Conservation (phyloP, 352 stramenopile genomes). For the Blastocystis hominis region DNA sequence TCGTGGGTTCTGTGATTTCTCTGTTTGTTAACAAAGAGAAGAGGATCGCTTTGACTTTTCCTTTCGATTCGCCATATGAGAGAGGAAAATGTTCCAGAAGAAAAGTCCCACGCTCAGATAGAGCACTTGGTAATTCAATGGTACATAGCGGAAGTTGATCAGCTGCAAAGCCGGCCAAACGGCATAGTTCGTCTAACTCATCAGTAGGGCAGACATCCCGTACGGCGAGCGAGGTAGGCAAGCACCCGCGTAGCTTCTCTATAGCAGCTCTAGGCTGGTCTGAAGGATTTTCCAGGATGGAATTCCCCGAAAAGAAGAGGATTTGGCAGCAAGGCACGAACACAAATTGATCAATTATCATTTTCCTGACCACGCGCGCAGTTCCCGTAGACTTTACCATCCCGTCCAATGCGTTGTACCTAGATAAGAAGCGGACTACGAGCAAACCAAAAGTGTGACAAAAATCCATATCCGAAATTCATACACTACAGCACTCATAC, state of each 20-base stretch:
- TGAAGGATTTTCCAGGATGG: slow-evolving; percentile 29
- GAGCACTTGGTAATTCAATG: slow-evolving; percentile 43
- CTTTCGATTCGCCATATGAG: slow-evolving; percentile 48
- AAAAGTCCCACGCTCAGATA: slow-evolving; percentile 26
- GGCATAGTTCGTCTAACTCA: slow-evolving; percentile 40
- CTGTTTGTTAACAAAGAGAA: slow-evolving; percentile 48
- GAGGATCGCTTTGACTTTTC: background rate
- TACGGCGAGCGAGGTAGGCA: background rate
- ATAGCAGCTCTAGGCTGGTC: slow-evolving; percentile 28
- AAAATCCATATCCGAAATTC: slow-evolving; percentile 51
- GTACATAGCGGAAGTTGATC: slow-evolving; percentile 57
- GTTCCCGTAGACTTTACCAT: background rate
- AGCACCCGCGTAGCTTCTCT: background rate
- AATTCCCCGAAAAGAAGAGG: slow-evolving; percentile 47
- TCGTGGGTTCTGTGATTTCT: slow-evolving; percentile 2
- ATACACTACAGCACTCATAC: slow-evolving; percentile 8
- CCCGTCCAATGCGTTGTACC: slow-evolving; percentile 33
- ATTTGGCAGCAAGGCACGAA: slow-evolving; percentile 37
- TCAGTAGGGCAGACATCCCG: background rate
- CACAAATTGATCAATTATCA: slow-evolving; percentile 30
- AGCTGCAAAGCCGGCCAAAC: slow-evolving; percentile 47
- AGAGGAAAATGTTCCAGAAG: slow-evolving; percentile 56
- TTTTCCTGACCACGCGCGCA: slow-evolving; percentile 8
- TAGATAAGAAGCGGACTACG: background rate
- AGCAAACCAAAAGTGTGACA: slow-evolving; percentile 32